A percentile compares a stretch with the other conserved stretches of the same genome.
Evolutionary conservation across 306 rosid genomes (phyloP).

Genomic region (Myrica gale): DNA sequence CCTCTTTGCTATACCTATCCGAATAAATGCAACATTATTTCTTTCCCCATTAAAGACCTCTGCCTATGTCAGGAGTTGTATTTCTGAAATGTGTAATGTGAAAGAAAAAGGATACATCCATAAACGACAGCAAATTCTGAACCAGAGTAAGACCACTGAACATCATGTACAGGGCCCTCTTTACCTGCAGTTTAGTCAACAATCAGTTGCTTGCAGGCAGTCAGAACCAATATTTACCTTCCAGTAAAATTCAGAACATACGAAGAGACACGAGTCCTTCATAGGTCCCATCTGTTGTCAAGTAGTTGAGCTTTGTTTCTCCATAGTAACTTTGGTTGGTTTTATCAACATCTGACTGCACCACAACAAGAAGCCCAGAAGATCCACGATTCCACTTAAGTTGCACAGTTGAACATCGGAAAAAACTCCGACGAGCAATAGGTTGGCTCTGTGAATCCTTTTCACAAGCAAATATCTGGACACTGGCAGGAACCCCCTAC

Average conservation of each 20-base stretch:
- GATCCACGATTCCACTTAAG: constrained; percentile 83
- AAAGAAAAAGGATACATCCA: constrained; percentile 83
- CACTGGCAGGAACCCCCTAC: constrained; percentile 90
- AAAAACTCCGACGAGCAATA: constrained; percentile 77
- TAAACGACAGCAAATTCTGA: constrained; percentile 84
- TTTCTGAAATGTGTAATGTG: not conserved
- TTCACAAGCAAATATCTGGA: constrained; percentile 65
- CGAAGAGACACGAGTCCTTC: constrained; percentile 94
- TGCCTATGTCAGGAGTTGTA: constrained; percentile 12
- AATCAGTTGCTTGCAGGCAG: constrained; percentile 16
- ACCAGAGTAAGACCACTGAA: constrained; percentile 86
- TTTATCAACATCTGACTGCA: constrained; percentile 91
- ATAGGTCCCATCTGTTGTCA: constrained; percentile 78
- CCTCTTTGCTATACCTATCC: not conserved
- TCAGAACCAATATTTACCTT: not conserved
- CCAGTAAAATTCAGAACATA: constrained; percentile 39
- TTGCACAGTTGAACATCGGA: constrained; percentile 81
- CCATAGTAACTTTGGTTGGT: constrained; percentile 97
- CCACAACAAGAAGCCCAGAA: constrained; percentile 78
- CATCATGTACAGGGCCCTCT: constrained; percentile 96
- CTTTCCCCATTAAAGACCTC: not conserved
- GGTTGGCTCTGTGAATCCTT: constrained; percentile 65
- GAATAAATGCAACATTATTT: not conserved
- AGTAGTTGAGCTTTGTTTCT: constrained; percentile 81
- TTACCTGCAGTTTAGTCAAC: constrained; percentile 61